These are phyloP conservation scores for Huntiella abstrusa DNA, from an alignment of 2,329 filamentous ascomycete genomes.

Conservation along the genomic window DNA sequence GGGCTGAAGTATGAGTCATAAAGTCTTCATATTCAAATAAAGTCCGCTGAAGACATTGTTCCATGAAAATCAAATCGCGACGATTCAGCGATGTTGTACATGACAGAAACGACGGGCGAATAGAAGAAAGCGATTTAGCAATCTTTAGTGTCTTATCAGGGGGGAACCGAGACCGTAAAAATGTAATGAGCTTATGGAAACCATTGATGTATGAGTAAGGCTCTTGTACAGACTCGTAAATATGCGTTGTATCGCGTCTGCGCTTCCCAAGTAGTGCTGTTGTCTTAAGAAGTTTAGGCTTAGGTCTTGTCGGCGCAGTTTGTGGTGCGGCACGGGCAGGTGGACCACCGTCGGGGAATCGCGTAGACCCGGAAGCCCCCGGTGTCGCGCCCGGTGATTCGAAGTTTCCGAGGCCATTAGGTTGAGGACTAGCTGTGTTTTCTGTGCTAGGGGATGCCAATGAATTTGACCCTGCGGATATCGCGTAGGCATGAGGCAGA, in stretches of 20 bases:
- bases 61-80: slow-evolving; percentile 90
- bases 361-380: slow-evolving; percentile 17
- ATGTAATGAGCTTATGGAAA: slow-evolving; percentile 72
- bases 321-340: slow-evolving; percentile 14
- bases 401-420: slow-evolving; percentile 25
- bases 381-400: slow-evolving; percentile 25
- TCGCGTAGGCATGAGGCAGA: slow-evolving; percentile 45
- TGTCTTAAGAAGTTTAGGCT: slow-evolving; percentile 19
- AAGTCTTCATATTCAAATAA: slow-evolving; percentile 88
- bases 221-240: slow-evolving; percentile 78
- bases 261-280: slow-evolving; percentile 34
- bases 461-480: slow-evolving; percentile 42
- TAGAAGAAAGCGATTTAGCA: slow-evolving; percentile 70
- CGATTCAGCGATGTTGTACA: slow-evolving; percentile 76
- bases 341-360: slow-evolving; percentile 10
- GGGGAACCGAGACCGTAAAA: slow-evolving; percentile 62
- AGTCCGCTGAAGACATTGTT: slow-evolving; percentile 87
- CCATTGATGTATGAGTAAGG: slow-evolving; percentile 81
- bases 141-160: slow-evolving; percentile 62
- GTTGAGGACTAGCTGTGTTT: slow-evolving; percentile 40
- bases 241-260: slow-evolving; percentile 55
- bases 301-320: slow-evolving; percentile 21
- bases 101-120: slow-evolving; percentile 82
- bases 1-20: slow-evolving; percentile 71
- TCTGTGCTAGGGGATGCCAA: slow-evolving; percentile 47